Percentiles rank a stretch among this genome's conserved stretches.
phyloP scores from a whole-genome alignment of 495 filamentous ascomycete species.

The Hypoxylon intermedium region DNA sequence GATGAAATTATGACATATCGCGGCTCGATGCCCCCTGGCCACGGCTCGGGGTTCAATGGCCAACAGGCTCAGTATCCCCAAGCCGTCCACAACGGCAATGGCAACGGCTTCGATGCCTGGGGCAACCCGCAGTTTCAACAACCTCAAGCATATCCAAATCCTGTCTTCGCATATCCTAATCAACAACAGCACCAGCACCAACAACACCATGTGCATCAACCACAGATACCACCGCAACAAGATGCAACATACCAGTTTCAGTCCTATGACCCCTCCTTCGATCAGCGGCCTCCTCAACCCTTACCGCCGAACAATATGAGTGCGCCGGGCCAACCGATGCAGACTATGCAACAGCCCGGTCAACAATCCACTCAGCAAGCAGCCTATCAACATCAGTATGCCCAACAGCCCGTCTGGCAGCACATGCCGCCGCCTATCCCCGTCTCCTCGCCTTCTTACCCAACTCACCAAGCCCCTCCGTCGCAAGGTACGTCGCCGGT shows the following conservation, averaged over 20 bases:
- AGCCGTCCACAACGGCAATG: conserved; percentile 17
- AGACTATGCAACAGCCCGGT: conserved; percentile 25
- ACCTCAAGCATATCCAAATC: conserved; percentile 28
- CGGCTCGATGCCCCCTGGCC: conserved; percentile 53
- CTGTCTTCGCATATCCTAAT: conserved; percentile 6
- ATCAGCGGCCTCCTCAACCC: conserved; percentile 38
- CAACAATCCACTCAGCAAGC: conserved; percentile 20
- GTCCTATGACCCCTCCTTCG: conserved; percentile 42
- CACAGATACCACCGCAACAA: conserved; percentile 17
- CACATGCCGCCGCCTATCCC: conserved; percentile 35
- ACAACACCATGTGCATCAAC: conserved; percentile 16
- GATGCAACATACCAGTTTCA: conserved; percentile 40
- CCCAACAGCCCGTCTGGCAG: conserved; percentile 26
- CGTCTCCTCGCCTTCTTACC: conserved; percentile 31
- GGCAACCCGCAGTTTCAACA: conserved; percentile 36
- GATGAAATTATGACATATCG: conserved; percentile 52
- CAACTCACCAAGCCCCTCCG: conserved; percentile 28
- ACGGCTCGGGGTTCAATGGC: conserved; percentile 49
- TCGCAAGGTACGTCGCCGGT: conserved; percentile 17
- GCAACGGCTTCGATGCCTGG: conserved; percentile 34
- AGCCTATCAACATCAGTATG: conserved; percentile 27
- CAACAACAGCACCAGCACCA: conserved; percentile 19
- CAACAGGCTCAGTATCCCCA: conserved; percentile 45
- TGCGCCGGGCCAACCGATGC: conserved; percentile 23
- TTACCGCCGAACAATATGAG: conserved; percentile 28